These are phyloP conservation scores for Rachicladosporium sp. DNA, from an alignment of 2,329 filamentous ascomycete genomes.

Conservation along the genomic window DNA sequence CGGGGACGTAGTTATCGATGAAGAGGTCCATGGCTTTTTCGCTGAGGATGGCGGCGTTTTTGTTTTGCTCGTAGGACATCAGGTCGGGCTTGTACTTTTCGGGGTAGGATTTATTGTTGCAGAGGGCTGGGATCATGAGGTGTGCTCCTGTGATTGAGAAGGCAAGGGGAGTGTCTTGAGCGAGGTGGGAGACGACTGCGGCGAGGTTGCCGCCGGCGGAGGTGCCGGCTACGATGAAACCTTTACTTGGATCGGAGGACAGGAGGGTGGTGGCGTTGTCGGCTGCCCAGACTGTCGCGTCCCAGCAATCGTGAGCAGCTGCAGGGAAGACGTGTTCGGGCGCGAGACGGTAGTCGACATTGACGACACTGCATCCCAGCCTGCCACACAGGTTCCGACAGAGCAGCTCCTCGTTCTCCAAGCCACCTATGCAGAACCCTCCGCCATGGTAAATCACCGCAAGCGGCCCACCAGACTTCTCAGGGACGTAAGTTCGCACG, in stretches of 20 bases:
- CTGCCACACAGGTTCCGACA: slow-evolving; percentile 28
- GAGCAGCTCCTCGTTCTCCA: slow-evolving; percentile 31
- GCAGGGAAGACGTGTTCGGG: slow-evolving; percentile 40
- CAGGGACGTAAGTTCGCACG: slow-evolving; percentile 15
- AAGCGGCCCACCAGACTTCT: slow-evolving; percentile 18
- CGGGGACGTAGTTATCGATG: slow-evolving; percentile 4
- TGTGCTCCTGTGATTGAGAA: slow-evolving; percentile 35
- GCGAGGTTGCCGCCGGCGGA: slow-evolving; percentile 42
- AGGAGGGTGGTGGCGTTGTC: slow-evolving; percentile 19
- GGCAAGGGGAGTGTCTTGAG: slow-evolving; percentile 28
- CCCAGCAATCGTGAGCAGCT: slow-evolving; percentile 37
- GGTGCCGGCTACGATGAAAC: slow-evolving; percentile 40
- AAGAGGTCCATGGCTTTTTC: slow-evolving; percentile 13
- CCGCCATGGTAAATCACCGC: slow-evolving; percentile 33
- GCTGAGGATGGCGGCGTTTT: slow-evolving; percentile 20
- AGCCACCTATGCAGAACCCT: slow-evolving; percentile 32
- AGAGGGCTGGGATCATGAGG: slow-evolving; percentile 35
- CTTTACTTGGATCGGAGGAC: slow-evolving; percentile 29
- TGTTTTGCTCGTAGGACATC: slow-evolving; percentile 33
- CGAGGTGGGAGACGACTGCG: slow-evolving; percentile 33
- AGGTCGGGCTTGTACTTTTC: slow-evolving; percentile 25
- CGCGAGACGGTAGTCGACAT: slow-evolving; percentile 40
- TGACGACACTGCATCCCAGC: slow-evolving; percentile 32
- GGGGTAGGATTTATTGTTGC: slow-evolving; percentile 29
- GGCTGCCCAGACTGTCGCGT: slow-evolving; percentile 32